Base-by-base conservation (phyloP, 1,284 basidiomycete species). In the Leccinum huronense region DNA sequence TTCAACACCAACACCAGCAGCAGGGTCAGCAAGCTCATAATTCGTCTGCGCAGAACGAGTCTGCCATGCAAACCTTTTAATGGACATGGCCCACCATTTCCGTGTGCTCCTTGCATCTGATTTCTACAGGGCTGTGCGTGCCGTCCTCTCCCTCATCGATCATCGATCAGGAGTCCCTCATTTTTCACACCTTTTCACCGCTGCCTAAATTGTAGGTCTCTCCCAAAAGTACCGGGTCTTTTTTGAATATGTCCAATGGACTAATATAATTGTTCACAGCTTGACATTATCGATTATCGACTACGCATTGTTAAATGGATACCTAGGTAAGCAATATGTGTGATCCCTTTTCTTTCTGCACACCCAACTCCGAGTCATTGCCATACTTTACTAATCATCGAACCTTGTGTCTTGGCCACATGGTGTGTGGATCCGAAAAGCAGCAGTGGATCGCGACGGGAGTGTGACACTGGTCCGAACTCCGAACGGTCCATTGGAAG, bases 11-110 rank as follows among this genome's bases (percentile, higher is more conserved):
- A 57, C 73, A 72, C 45, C 73, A 74, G 6, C 72, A 77, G n/a
- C 77, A 78, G 64, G 72, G 74, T 2, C 81, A 79, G 62, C 81
- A 78, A 51, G 59, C 14, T 5, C 74, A 73, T 14, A 59, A 16
- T 57, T 23, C 70, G 3, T 34, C 71, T 34, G 33, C 61, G 34
- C 73, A 72, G 62, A 30, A 69, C 14, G 72, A 73, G 31, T 64
- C 74, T 33, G 63, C 68, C 10, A 71, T 76, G 70, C 74, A 74
- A 38, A 72, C 70, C 2, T 75, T 68, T 61, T 73, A 61, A 72
- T 31, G 63, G 62, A 69, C 68, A 63, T 51, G 34, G 55, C 57
- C 38, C 16, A 19, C 61, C 61, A 55, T 40, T 38, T 61, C 30
- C 48, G 62, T 36, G 57, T 54, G 62, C 34, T 62, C 33, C 34